Evolutionary conservation across 2,329 filamentous ascomycete genomes (phyloP), one percentile per base, ranked within the genome.

Genomic region (Cladosporium cucumerinum): DNA sequence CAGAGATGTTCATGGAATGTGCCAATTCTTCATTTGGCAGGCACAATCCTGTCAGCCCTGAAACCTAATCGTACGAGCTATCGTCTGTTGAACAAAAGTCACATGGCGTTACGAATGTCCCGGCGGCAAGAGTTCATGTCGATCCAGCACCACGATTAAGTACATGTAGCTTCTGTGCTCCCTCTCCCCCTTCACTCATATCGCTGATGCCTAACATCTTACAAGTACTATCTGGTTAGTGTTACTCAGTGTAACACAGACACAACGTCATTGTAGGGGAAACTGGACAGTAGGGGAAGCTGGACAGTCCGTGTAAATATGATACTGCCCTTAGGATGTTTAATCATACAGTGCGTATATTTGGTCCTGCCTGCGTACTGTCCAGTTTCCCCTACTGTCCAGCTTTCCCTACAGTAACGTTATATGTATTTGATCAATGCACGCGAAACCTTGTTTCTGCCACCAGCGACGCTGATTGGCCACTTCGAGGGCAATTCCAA

Each of bases 401-500:
- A n/a, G n/a, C n/a, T n/a, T n/a, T n/a, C n/a, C n/a, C n/a, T n/a
- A n/a, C n/a, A n/a, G n/a, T n/a, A n/a, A n/a, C n/a, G n/a, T 8
- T 39, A 21, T 46, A 3, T 12, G n/a, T 46, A 43, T n/a, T 10
- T 10, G n/a, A 21, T 21, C 8, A 8, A 12, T 46, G 39, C 39
- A 21, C 1, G 39, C 39, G n/a, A 21, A 21, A 46, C 39, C 12
- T 43, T 46, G n/a, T 18, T 46, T n/a, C n/a, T n/a, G n/a, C n/a
- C 39, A 46, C 6, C 5, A 10, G 28, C 58, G 12, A 21, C 28
- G 43, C 46, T 51, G 26, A 61, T 61, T 61, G 58, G 58, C 12
- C n/a, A 61, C 11, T 61, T 61, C 28, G 12, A 61, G 58, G 26
- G 18, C 58, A 61, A 61, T 36, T 25, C 55, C n/a, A 51, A 21